These are phyloP conservation scores for Lithohypha guttulata DNA, from an alignment of 2,329 filamentous ascomycete species.

Conservation along the genomic window DNA sequence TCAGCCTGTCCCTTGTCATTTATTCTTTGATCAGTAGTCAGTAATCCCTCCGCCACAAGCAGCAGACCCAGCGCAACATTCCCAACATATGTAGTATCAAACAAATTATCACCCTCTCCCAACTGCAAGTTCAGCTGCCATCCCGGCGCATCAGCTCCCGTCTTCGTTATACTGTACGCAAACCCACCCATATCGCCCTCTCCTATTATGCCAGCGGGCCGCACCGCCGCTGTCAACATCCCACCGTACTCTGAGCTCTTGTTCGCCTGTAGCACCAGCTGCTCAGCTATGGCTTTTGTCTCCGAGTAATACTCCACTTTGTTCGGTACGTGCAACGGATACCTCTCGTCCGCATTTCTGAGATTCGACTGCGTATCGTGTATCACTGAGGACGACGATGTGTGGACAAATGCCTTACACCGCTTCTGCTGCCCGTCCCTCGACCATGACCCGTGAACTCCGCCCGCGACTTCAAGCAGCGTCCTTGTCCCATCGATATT, in stretches of 20 bases:
- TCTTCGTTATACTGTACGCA: constrained; percentile 61
- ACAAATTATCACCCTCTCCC: constrained; percentile 60
- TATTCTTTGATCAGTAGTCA: constrained; percentile 39
- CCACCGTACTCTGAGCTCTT: constrained; percentile 50
- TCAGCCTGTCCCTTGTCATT: constrained; percentile 23
- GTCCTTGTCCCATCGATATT: constrained; percentile 79
- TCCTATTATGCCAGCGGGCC: constrained; percentile 82
- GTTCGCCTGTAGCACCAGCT: constrained; percentile 59
- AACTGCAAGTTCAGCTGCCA: constrained; percentile 68
- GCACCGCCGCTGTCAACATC: constrained; percentile 69
- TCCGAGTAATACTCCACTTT: constrained; percentile 74
- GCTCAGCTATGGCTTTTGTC: constrained; percentile 79
- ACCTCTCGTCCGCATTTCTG: constrained; percentile 73
- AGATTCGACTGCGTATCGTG: constrained; percentile 72
- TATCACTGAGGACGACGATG: constrained; percentile 76
- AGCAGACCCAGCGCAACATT: constrained; percentile 71
- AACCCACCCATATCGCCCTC: constrained; percentile 67
- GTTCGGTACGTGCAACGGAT: constrained; percentile 62
- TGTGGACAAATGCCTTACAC: constrained; percentile 75
- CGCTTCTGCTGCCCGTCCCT: constrained; percentile 17
- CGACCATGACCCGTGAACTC: constrained; percentile 54
- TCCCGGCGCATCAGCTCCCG: constrained; percentile 46
- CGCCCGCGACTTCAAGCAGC: constrained; percentile 57
- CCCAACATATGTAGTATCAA: constrained; percentile 59
- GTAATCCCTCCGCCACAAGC: constrained; percentile 63